Percentiles rank a stretch among this genome's conserved stretches.
Conservation (phyloP, 768 basidiomycete species). For the Postia placenta region DNA sequence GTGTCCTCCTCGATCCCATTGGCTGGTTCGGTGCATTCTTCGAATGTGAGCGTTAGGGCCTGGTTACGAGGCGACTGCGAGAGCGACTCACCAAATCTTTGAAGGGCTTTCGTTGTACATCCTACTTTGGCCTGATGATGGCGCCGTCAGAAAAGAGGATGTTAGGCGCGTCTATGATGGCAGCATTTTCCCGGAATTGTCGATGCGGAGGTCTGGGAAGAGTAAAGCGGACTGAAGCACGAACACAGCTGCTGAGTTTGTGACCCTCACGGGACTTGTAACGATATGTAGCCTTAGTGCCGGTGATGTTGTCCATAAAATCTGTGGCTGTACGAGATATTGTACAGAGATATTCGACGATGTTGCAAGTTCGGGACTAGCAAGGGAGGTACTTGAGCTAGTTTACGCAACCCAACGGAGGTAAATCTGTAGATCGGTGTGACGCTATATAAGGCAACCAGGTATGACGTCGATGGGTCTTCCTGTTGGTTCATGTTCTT, state of each 20-base stretch:
- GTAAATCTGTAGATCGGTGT: background rate
- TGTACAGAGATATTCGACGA: no score
- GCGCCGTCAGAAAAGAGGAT: constrained; percentile 35
- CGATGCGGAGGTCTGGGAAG: constrained; percentile 14
- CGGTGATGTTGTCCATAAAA: no score
- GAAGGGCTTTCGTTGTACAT: constrained; percentile 30
- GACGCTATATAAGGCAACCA: background rate
- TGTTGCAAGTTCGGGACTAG: no score
- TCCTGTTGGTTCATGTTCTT: background rate
- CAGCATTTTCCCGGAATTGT: constrained; percentile 30
- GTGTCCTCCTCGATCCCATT: constrained; percentile 30
- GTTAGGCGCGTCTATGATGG: constrained; percentile 37
- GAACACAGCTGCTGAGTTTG: no score
- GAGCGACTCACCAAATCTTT: no score
- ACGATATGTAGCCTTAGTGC: no score
- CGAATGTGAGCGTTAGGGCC: constrained; percentile 25
- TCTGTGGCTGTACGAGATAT: no score
- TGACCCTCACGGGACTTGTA: no score
- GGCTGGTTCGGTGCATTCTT: constrained; percentile 31
- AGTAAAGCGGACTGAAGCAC: constrained; percentile 9
- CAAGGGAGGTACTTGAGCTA: no score
- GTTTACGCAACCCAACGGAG: no score
- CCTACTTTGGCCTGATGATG: constrained; percentile 34
- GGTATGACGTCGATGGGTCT: background rate
- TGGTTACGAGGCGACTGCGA: background rate